A percentile compares a stretch with the other conserved stretches of the same genome.
phyloP scores from a whole-genome alignment of 768 basidiomycete species.

The Tricholoma flavovirens region DNA sequence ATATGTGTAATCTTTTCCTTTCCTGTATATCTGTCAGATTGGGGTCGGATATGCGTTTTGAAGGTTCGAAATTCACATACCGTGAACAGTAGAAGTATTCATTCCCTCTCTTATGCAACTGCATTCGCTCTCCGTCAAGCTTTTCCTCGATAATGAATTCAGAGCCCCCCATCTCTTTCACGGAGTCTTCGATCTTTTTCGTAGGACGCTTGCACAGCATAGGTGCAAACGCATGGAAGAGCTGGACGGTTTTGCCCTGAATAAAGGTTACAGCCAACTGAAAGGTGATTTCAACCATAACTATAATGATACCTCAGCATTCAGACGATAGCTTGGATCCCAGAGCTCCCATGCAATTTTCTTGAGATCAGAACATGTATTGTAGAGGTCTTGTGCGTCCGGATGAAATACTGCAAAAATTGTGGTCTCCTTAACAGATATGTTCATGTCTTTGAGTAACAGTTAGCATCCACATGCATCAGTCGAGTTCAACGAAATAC shows the following conservation, averaged over 20 bases:
- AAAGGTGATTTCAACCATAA: neutral
- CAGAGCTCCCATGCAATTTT: conserved; percentile 87
- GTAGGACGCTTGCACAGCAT: conserved; percentile 93
- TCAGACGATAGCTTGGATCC: conserved; percentile 64
- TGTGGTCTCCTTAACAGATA: conserved; percentile 91
- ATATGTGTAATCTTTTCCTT: conserved; percentile 87
- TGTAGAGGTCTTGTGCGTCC: conserved; percentile 90
- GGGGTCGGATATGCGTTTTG: neutral
- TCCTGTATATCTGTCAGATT: conserved; percentile 37
- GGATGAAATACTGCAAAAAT: conserved; percentile 90
- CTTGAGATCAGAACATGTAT: conserved; percentile 94
- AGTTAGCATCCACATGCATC: neutral
- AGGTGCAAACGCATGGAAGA: conserved; percentile 86
- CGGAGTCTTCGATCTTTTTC: conserved; percentile 72
- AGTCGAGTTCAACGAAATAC: conserved; percentile 31
- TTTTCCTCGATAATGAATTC: conserved; percentile 96
- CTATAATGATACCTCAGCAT: conserved; percentile 42
- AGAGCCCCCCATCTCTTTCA: conserved; percentile 74
- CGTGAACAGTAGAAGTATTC: conserved; percentile 93
- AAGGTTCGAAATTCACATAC: conserved; percentile 30
- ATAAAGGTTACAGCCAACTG: neutral
- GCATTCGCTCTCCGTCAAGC: conserved; percentile 94
- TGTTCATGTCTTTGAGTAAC: conserved; percentile 66
- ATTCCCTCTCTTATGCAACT: conserved; percentile 87
- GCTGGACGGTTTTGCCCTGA: conserved; percentile 78